These are phyloP conservation scores for Mycena epipterygia DNA, from an alignment of 768 basidiomycete genomes.

Conservation along the genomic window DNA sequence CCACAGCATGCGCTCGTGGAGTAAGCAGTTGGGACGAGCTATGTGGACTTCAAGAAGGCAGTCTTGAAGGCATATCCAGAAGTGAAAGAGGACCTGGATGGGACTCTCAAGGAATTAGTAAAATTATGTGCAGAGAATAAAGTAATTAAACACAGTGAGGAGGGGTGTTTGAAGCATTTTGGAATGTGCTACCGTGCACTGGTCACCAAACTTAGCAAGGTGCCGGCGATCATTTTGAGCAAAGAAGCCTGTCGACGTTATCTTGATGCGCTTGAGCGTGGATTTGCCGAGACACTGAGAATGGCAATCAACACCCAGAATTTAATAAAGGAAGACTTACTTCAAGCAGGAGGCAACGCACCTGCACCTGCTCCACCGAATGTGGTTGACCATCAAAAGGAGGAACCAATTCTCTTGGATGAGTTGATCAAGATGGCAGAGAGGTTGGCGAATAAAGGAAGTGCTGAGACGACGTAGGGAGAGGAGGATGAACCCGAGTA, in stretches of 20 bases:
- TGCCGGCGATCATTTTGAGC: too few species aligned
- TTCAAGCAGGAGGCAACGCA: not conserved
- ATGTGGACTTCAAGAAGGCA: slow-evolving; percentile 12
- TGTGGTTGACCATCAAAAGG: slow-evolving; percentile 7
- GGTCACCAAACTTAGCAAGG: slow-evolving; percentile 9
- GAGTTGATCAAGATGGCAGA: slow-evolving; percentile 30
- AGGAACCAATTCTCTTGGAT: slow-evolving; percentile 22
- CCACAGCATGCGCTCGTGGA: too few species aligned
- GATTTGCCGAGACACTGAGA: slow-evolving; percentile 9
- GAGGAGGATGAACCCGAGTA: not conserved
- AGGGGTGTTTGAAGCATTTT: slow-evolving; percentile 16
- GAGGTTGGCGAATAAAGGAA: slow-evolving; percentile 4
- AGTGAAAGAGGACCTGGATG: slow-evolving; percentile 11
- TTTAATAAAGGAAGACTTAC: slow-evolving; percentile 22
- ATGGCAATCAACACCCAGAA: slow-evolving; percentile 10
- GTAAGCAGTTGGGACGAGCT: too few species aligned
- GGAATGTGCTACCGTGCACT: slow-evolving; percentile 9
- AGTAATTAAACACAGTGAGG: slow-evolving; percentile 3
- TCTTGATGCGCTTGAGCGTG: slow-evolving; percentile 19
- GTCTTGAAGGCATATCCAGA: slow-evolving; percentile 24
- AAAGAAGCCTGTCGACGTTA: slow-evolving; percentile 24
- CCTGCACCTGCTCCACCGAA: not conserved
- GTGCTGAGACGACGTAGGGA: not conserved
- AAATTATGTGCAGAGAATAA: slow-evolving; percentile 1
- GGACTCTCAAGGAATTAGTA: slow-evolving; percentile 19